Evolutionary conservation across 495 filamentous ascomycete species (phyloP), one percentile per base, ranked within the genome.

Genomic region (Aspergillus ellipticus): DNA sequence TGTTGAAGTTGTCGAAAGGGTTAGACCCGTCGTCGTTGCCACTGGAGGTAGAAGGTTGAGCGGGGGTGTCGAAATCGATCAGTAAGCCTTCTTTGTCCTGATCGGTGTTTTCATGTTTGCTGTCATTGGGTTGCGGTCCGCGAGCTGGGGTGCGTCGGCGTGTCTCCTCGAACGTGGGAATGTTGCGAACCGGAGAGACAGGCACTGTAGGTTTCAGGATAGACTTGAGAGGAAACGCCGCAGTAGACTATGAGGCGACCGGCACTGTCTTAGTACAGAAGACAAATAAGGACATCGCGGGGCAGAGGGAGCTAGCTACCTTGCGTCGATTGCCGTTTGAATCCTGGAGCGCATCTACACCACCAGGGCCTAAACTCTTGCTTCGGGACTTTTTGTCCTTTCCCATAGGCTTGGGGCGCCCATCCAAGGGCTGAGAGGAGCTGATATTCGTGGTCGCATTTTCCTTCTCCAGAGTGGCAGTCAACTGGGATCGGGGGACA

Each of bases 311-410:
- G 57, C n/a, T 42, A 66, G 69, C 57, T 84, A 91, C 90, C 74
- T 88, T 87, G 70, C 88, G 83, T 55, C 89, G 77, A 69, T 97
- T 97, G 11, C 89, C 92, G 64, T 78, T 83, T 19, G 83, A 84
- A 57, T 86, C 79, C 67, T 90, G 89, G 41, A 96, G 77, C 50
- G 84, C 84, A 75, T 92, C 91, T 29, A 96, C 72, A 49, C 93
- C 90, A 19, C 92, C 94, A 20, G 93, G 93, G 2, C 94, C 94
- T 57, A 98, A 83, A 67, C 92, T 96, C 72, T 96, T 97, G 69
- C 94, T 97, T 49, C 94, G 83, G 31, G 85, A 89, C 72, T 95
- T 96, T 71, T 87, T 90, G 15, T 78, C 71, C 47, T 76, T 78
- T 8, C 70, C 59, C 56, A 65, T 68, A 21, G 55, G 22, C 61